Base-by-base conservation (phyloP, 1,284 basidiomycete genomes). In the Vanrija humicola region DNA sequence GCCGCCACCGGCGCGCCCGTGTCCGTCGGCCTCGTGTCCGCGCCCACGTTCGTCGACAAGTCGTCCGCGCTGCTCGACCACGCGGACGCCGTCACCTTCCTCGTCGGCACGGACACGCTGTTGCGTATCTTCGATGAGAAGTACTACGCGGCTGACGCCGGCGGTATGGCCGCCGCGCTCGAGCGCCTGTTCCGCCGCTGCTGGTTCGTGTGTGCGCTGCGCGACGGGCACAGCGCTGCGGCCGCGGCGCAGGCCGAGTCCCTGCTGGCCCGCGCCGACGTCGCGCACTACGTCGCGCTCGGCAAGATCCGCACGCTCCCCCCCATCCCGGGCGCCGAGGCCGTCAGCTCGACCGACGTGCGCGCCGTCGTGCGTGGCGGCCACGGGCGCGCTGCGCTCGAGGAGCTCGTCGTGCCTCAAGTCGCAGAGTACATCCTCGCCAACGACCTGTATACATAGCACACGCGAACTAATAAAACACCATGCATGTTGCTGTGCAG, bases 11-110 rank as follows among this genome's bases (percentile, higher is more conserved):
- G 46, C 9, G 9, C 12, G 34, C 9, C 47, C 2, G 23, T 54
- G 5, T 55, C 55, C 0, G 84, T 96, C 1, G 94, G 83, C 1
- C 81, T 95, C 59, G 84, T 92, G 55, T 83, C 92, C 67, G 88
- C 90, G 62, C 91, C 94, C 3, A 89, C 88, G 0, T 97, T 98
- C 72, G 88, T 89, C 43, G 83, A 83, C 40, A 98, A 98, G 77
- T 87, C 89, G 12, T 62, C 64, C 5, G 78, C 81, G 18, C 73
- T 82, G 19, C 79, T 90, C 49, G 79, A 78, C 25, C 8, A 25
- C n/a, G 16, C 18, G 12, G 12, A 51, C 49, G 9, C 43, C 58
- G 2, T 74, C 29, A 66, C 64, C 1, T 77, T 76, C 59, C 75
- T 90, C 23, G 78, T 95, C 52, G 94, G 94, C 9, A 84, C 85